These are phyloP conservation scores for Boletellus sp. DNA, from an alignment of 1,284 basidiomycete species.

Conservation along the genomic window DNA sequence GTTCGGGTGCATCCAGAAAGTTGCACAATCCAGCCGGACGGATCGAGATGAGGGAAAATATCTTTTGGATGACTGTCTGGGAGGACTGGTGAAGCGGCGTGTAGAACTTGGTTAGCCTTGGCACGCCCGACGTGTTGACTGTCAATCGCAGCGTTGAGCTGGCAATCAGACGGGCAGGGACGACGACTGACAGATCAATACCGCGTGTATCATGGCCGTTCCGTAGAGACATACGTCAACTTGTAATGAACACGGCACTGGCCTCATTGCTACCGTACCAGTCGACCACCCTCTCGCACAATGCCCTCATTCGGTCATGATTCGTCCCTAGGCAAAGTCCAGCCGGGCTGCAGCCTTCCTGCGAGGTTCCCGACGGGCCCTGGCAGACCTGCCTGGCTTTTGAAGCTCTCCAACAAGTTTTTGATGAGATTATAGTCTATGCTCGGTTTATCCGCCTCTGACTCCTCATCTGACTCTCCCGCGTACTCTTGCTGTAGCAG, in stretches of 20 bases:
- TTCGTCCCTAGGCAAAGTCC: slow-evolving; percentile 68
- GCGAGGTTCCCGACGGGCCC: slow-evolving; percentile 88
- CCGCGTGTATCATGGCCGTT: slow-evolving; percentile 80
- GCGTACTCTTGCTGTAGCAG: slow-evolving; percentile 54
- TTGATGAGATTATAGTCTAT: slow-evolving; percentile 89
- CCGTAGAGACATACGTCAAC: neutral
- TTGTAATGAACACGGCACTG: no score
- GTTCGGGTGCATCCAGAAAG: slow-evolving; percentile 88
- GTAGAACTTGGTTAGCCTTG: slow-evolving; percentile 96
- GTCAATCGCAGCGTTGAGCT: slow-evolving; percentile 17
- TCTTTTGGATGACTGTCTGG: slow-evolving; percentile 75
- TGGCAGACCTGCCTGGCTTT: slow-evolving; percentile 79
- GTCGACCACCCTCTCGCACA: no score
- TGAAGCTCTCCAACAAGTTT: slow-evolving; percentile 93
- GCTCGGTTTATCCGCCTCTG: slow-evolving; percentile 44
- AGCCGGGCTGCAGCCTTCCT: slow-evolving; percentile 73
- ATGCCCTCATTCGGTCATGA: slow-evolving; percentile 10
- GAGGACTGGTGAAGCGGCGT: slow-evolving; percentile 75
- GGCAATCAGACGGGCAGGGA: slow-evolving; percentile 41
- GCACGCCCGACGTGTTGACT: slow-evolving; percentile 88
- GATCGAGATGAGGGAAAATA: slow-evolving; percentile 79
- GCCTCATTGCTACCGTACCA: no score
- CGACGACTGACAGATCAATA: slow-evolving; percentile 60
- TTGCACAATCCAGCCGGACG: slow-evolving; percentile 82
- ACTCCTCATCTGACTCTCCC: slow-evolving; percentile 51